Conservation (phyloP, 495 filamentous ascomycete genomes). For the Penicillium antarcticum region DNA sequence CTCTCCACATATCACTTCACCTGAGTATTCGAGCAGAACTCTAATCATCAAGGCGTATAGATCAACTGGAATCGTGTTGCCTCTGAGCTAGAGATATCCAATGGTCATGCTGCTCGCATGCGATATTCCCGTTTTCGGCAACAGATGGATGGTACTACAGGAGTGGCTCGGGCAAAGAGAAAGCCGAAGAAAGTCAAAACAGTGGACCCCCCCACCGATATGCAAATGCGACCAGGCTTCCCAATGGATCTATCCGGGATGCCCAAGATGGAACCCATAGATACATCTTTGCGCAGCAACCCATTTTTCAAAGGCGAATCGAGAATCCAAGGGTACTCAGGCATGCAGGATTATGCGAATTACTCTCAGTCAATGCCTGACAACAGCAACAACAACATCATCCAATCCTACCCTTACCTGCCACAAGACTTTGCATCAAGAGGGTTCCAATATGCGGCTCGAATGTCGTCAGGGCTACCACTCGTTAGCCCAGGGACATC, state of each 20-base stretch:
- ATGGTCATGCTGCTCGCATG: conserved; percentile 80
- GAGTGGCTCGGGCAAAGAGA: conserved; percentile 12
- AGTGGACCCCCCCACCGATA: neutral
- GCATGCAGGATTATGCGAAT: neutral
- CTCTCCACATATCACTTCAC: neutral
- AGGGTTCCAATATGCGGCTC: neutral
- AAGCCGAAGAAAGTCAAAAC: conserved; percentile 14
- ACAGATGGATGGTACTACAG: conserved; percentile 52
- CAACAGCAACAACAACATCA: too few relatives aligned
- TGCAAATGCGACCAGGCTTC: neutral
- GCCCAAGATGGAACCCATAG: neutral
- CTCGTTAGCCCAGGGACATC: neutral
- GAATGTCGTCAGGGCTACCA: neutral
- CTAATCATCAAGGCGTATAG: conserved; percentile 30
- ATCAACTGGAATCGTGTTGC: conserved; percentile 75
- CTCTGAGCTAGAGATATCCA: conserved; percentile 60
- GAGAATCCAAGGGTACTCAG: neutral
- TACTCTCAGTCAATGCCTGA: neutral
- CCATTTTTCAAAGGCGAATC: conserved; percentile 13
- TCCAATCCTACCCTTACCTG: neutral
- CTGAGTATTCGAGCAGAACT: neutral
- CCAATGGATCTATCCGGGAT: neutral
- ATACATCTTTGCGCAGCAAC: neutral
- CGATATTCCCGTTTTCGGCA: conserved; percentile 68
- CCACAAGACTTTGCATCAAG: conserved; percentile 1